Evolutionary conservation across 2,329 filamentous ascomycete species (phyloP).

Genomic region (Alternaria arbusti): DNA sequence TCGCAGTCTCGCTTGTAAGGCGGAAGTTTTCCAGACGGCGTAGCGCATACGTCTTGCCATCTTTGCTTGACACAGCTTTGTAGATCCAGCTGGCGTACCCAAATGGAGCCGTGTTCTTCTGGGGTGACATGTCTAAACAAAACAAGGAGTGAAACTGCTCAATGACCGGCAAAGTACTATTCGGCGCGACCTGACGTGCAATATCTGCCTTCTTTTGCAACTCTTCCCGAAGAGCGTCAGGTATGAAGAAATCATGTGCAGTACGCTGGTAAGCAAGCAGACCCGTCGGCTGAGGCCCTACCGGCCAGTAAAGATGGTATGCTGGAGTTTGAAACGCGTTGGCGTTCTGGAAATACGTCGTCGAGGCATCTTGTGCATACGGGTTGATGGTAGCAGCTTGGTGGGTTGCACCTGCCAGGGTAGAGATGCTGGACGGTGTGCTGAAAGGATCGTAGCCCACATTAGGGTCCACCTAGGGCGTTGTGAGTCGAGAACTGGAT

Average conservation of each 20-base stretch:
- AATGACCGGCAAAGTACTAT: slow-evolving; percentile 74
- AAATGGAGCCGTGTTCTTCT: slow-evolving; percentile 80
- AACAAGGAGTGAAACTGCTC: slow-evolving; percentile 94
- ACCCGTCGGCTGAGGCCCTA: slow-evolving; percentile 81
- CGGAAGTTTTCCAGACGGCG: slow-evolving; percentile 88
- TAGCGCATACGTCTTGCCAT: slow-evolving; percentile 86
- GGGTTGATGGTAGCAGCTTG: slow-evolving; percentile 61
- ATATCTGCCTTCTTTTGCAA: slow-evolving; percentile 88
- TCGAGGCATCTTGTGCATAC: slow-evolving; percentile 75
- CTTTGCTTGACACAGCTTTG: slow-evolving; percentile 88
- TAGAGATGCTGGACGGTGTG: slow-evolving; percentile 41
- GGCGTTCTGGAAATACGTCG: slow-evolving; percentile 70
- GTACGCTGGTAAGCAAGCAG: slow-evolving; percentile 84
- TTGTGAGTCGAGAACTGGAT: slow-evolving; percentile 5
- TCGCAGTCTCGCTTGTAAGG: slow-evolving; percentile 86
- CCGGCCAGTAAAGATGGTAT: slow-evolving; percentile 90
- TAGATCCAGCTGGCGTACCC: slow-evolving; percentile 94
- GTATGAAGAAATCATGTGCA: slow-evolving; percentile 89
- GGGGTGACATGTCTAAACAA: slow-evolving; percentile 80
- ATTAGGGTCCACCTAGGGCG: slow-evolving; percentile 41
- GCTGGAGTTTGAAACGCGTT: slow-evolving; percentile 61
- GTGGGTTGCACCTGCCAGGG: slow-evolving; percentile 44
- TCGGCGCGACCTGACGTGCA: slow-evolving; percentile 82
- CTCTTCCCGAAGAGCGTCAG: slow-evolving; percentile 85
- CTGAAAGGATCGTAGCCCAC: slow-evolving; percentile 56